Evolutionary conservation across 148 eudicot species (phyloP).

Genomic region (Pharnaceum exiguum): DNA sequence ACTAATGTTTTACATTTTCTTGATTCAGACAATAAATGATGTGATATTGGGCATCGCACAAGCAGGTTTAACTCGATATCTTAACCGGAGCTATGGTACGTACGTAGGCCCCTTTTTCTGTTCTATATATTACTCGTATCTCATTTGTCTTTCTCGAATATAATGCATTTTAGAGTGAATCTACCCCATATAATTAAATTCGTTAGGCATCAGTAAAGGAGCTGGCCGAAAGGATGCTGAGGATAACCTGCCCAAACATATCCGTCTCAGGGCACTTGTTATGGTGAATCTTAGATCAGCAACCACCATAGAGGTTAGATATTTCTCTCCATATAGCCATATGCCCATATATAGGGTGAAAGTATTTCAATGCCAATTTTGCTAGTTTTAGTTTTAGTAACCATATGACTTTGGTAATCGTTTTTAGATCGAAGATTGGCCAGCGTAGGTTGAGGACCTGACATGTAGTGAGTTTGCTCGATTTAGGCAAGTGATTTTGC

Average conservation of each 20-base stretch:
- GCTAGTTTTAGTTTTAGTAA: too few species aligned
- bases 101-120: too few species aligned
- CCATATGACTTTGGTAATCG: too few species aligned
- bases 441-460: too few species aligned
- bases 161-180: too few species aligned
- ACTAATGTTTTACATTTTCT: too few species aligned
- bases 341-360: too few species aligned
- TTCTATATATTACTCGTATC: not conserved
- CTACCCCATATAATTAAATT: not conserved
- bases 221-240: constrained; percentile 7
- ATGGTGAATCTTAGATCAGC: constrained; percentile 52
- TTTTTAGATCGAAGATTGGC: too few species aligned
- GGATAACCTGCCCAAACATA: constrained; percentile 28
- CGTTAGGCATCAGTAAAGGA: constrained; percentile 9
- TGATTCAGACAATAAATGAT: constrained; percentile 69
- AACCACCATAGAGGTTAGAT: constrained; percentile 41
- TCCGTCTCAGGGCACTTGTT: constrained; percentile 47
- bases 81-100: constrained; percentile 50
- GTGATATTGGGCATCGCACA: constrained; percentile 63
- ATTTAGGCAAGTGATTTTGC: too few species aligned
- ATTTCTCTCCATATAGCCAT: too few species aligned
- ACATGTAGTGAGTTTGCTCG: too few species aligned
- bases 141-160: not conserved
- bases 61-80: constrained; percentile 61
- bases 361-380: too few species aligned